Evolutionary conservation across 345 rosid species (phyloP), one percentile per base, ranked within the genome.

Genomic region (Anacardium occidentale): DNA sequence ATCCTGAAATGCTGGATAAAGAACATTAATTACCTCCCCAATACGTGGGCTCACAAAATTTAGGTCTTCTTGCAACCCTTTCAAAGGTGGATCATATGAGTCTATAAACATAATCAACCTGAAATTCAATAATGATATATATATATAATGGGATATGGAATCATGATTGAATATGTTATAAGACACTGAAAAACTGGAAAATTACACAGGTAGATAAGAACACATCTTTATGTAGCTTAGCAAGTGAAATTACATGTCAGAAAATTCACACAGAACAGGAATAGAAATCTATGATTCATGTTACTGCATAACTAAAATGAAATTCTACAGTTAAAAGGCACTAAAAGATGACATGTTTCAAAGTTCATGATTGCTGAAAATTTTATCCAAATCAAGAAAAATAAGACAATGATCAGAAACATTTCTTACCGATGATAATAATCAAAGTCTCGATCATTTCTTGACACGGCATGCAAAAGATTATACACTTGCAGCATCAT

Each of bases 11-110:
- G 29, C 37, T 63, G 60, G 20, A 67, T 64, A 66, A 69, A 53
- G 71, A 51, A 83, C 13, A 64, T 47, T 20, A 77, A 75, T 79
- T 70, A 95, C 99, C 99, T 95, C 99, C 84, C 98, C 99, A 71
- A 95, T 91, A 60, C 98, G 97, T 73, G 97, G 98, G 76, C 96
- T 95, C 77, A 91, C 99, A 83, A 95, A 92, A 87, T 95, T 92
- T 57, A 95, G 84, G 79, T 95, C 98, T 79, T 95, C 99, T 72
- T 95, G 99, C 76, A 95, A 85, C 66, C 99, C 99, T 87, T 93
- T 95, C 84, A 92, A 75, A 40, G 99, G 98, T 53, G 96, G 99
- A 81, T 95, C 98, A 80, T 91, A 95, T 55, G 97, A 91, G 74
- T 95, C 99, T 65, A 95, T 91, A 84, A 91, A 95, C 51, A 92